Percentiles rank a stretch among this genome's conserved stretches.
phyloP scores from a whole-genome alignment of 176 grass and related monocot species.

The Avena eriantha region DNA sequence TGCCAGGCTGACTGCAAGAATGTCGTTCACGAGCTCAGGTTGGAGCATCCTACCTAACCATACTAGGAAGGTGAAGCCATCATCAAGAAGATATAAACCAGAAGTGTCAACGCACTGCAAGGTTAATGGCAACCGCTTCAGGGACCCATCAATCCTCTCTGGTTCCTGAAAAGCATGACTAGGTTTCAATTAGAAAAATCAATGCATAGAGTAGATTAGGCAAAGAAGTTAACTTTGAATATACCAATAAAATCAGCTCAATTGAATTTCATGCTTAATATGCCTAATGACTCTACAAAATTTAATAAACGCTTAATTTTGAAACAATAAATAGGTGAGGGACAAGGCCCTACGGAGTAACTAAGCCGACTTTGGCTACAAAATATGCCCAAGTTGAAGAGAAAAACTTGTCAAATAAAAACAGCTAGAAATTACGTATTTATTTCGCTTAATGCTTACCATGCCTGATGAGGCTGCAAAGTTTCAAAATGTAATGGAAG shows the following conservation, averaged over 20 bases:
- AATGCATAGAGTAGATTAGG: neutral
- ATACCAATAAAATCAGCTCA: neutral
- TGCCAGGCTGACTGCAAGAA: conserved; percentile 71
- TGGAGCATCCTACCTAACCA: conserved; percentile 93
- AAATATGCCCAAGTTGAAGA: too few relatives aligned
- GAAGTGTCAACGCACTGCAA: conserved; percentile 78
- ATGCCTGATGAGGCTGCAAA: too few relatives aligned
- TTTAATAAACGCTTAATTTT: neutral
- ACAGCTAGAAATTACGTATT: neutral
- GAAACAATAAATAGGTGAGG: too few relatives aligned
- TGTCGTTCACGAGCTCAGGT: conserved; percentile 66
- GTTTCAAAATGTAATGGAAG: too few relatives aligned
- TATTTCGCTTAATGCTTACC: neutral
- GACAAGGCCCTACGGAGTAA: too few relatives aligned
- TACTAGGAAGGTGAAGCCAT: conserved; percentile 84
- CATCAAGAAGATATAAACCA: conserved; percentile 86
- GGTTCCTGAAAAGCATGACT: conserved; percentile 52
- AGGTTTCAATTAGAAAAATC: neutral
- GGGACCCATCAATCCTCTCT: conserved; percentile 53
- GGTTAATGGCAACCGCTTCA: conserved; percentile 64
- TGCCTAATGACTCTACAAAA: neutral
- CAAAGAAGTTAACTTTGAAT: neutral
- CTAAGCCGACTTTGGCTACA: too few relatives aligned
- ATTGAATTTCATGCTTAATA: conserved; percentile 10
- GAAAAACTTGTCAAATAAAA: neutral